These are phyloP conservation scores for Apiospora hydei DNA, from an alignment of 2,329 filamentous ascomycete species.

Conservation along the genomic window DNA sequence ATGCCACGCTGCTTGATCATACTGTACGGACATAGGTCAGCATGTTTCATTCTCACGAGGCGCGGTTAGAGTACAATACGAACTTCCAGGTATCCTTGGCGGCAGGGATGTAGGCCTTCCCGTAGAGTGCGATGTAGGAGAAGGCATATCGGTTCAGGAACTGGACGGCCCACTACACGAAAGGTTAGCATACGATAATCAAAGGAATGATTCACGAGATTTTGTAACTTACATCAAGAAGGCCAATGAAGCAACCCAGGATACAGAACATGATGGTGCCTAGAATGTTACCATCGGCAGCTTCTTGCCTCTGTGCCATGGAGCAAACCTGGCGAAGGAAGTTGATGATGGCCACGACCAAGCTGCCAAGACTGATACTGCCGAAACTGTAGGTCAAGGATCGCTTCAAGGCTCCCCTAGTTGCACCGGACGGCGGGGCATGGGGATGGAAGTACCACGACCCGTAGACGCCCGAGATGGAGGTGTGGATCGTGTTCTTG, in stretches of 20 bases:
- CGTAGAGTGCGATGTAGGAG: slow-evolving; percentile 91
- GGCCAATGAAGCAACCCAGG: slow-evolving; percentile 75
- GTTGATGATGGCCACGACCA: slow-evolving; percentile 88
- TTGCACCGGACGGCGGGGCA: slow-evolving; percentile 78
- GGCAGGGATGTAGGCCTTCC: slow-evolving; percentile 83
- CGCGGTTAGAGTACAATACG: slow-evolving; percentile 34
- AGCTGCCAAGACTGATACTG: slow-evolving; percentile 84
- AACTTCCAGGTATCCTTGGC: slow-evolving; percentile 86
- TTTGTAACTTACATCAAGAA: slow-evolving; percentile 56
- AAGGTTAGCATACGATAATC: neutral
- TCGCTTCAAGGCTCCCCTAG: slow-evolving; percentile 81
- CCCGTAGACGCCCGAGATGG: slow-evolving; percentile 87
- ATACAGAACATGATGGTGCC: slow-evolving; percentile 72
- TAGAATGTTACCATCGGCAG: slow-evolving; percentile 72
- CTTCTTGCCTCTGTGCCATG: slow-evolving; percentile 72
- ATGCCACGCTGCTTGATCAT: slow-evolving; percentile 94
- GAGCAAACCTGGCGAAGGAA: slow-evolving; percentile 83
- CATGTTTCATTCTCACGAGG: neutral
- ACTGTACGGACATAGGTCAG: slow-evolving; percentile 34
- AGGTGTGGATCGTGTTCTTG: slow-evolving; percentile 92
- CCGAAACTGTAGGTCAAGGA: slow-evolving; percentile 92
- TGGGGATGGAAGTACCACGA: slow-evolving; percentile 87
- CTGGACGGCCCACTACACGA: slow-evolving; percentile 77
- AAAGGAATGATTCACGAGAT: neutral
- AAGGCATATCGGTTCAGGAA: slow-evolving; percentile 95